phyloP scores from a whole-genome alignment of 441 rosid genomes.

The Syzygium malaccense region DNA sequence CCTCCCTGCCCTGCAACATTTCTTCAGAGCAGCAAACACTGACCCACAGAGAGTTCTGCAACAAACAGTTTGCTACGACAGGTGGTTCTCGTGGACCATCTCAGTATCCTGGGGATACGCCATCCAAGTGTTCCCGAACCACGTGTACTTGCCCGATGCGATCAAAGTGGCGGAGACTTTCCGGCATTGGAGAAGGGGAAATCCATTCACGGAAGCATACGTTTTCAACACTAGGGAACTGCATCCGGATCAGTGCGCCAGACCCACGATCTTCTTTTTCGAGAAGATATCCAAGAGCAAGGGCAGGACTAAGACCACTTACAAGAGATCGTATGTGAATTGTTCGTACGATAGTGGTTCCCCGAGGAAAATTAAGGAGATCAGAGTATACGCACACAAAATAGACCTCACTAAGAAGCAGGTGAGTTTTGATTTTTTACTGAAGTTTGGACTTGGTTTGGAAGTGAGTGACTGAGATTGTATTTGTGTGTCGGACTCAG shows the following conservation, averaged over 20 bases:
- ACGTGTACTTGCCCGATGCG: conserved; percentile 42
- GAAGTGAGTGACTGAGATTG: background rate
- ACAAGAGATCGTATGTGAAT: conserved; percentile 41
- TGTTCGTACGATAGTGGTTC: conserved; percentile 45
- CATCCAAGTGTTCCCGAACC: conserved; percentile 49
- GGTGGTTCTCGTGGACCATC: conserved; percentile 81
- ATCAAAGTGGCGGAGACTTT: conserved; percentile 55
- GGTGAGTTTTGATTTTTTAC: conserved; percentile 19
- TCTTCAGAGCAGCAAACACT: conserved; percentile 39
- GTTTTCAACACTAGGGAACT: conserved; percentile 43
- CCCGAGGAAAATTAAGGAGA: conserved; percentile 51
- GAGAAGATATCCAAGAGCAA: conserved; percentile 25
- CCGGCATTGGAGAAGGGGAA: conserved; percentile 44
- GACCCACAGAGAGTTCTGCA: conserved; percentile 76
- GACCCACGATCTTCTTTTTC: conserved; percentile 69
- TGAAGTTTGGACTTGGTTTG: background rate
- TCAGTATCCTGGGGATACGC: conserved; percentile 93
- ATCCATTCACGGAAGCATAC: conserved; percentile 25
- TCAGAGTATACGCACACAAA: conserved; percentile 54
- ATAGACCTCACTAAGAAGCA: conserved; percentile 46
- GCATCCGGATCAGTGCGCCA: conserved; percentile 50
- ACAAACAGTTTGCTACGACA: conserved; percentile 78
- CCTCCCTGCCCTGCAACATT: conserved; percentile 34
- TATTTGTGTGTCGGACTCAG: conserved; percentile 20
- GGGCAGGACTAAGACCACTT: conserved; percentile 28